Base-by-base conservation (phyloP, 208 protist genomes). In the Crithidia bombi region DNA sequence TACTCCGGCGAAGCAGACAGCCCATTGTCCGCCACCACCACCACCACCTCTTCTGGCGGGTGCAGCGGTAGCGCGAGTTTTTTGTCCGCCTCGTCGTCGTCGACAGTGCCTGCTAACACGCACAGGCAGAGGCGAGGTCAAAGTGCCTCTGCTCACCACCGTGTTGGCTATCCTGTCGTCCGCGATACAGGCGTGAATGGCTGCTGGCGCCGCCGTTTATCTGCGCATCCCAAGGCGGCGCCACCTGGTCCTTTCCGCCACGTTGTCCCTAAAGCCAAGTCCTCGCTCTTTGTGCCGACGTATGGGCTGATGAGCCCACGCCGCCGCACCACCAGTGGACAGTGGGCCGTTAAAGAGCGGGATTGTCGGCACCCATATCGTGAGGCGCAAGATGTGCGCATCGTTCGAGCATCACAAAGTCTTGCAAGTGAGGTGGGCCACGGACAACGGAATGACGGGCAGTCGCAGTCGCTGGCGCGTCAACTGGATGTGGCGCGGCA, bases 361-460 rank as follows among this genome's bases (percentile, higher is more conserved):
- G 56, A 64, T 38, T 70, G 71, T 39, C 71, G 71, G 11, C 56
- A 52, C 33, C 71, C 71, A 23, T 71, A 77, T 36, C 71, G 71
- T 15, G 71, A 77, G 47, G 71, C 71, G 3, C 71, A 77, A 33
- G 64, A 77, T 44, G 56, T 66, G 35, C 71, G 71, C 28, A 70
- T 77, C 49, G 47, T 66, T 5, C 64, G 71, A 12, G 64, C 63
- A 9, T 44, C 56, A 14, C 46, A 65, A 3, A 51, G 36, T 15
- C 46, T 61, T 17, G 58, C 39, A 0, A 26, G n/a, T 11, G 49
- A 50, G 64, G 1, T 9, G 0, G 51, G 39, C 14, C 32, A 25
- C 49, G 15, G 21, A 5, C 10, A 14, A 33, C 15, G 17, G 5
- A 1, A 19, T 30, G 39, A 23, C 19, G 46, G 41, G 26, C 36